Conservation (phyloP, 257 asterid species). For the Thymus mandschuricus region DNA sequence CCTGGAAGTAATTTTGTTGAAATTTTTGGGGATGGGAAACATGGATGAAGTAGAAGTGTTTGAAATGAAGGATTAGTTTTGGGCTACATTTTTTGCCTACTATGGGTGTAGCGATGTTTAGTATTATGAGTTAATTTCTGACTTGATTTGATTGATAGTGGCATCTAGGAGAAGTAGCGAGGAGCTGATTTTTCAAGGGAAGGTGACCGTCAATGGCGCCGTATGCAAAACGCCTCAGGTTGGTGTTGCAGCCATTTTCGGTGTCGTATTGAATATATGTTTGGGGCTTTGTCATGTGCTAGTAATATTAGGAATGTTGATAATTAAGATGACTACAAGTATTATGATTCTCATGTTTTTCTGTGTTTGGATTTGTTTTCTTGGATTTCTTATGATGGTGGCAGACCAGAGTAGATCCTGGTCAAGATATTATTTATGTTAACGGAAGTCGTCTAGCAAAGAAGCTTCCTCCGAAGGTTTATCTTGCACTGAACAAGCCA, state of each 20-base stretch:
- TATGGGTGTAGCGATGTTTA: slow-evolving; percentile 7
- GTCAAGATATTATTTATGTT: slow-evolving; percentile 80
- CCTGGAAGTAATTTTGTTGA: not conserved
- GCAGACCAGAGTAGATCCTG: slow-evolving; percentile 97
- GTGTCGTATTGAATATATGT: too few species aligned
- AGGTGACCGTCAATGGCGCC: slow-evolving; percentile 94
- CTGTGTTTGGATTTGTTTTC: not conserved
- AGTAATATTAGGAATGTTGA: slow-evolving; percentile 16
- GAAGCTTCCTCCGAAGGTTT: slow-evolving; percentile 92
- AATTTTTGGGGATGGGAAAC: not conserved
- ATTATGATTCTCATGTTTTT: slow-evolving; percentile 25
- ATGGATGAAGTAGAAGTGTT: not conserved
- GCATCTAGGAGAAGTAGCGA: slow-evolving; percentile 98
- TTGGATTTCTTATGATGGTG: slow-evolving; percentile 29
- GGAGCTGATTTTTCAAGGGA: slow-evolving; percentile 88
- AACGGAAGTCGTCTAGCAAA: slow-evolving; percentile 82
- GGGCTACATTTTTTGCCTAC: slow-evolving; percentile 8
- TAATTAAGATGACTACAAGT: slow-evolving; percentile 17
- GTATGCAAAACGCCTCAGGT: slow-evolving; percentile 96
- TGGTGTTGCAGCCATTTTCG: too few species aligned
- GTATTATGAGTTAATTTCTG: not conserved
- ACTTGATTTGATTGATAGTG: slow-evolving; percentile 51
- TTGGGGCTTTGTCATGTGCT: not conserved
- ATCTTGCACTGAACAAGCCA: slow-evolving; percentile 96
- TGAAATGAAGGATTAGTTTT: not conserved